Conservation (phyloP, 2,329 filamentous ascomycete genomes). For the Epichloe aotearoae region DNA sequence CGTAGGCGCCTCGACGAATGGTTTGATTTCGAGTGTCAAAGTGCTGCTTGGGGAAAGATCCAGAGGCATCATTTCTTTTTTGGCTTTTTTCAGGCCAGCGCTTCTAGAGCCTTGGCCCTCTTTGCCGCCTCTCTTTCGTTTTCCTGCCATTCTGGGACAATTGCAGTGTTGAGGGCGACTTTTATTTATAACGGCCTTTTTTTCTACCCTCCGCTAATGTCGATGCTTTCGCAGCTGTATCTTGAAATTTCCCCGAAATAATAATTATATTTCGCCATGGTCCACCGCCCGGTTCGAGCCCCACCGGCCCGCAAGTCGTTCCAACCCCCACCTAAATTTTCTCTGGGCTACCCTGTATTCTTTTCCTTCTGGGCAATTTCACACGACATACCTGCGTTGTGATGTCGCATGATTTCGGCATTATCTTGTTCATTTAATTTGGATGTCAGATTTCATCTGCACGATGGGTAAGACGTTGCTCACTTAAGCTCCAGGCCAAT, state of each 20-base stretch:
- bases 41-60: constrained; percentile 12
- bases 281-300: constrained; percentile 1
- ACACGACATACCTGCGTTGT: not conserved
- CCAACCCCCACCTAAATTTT: not conserved
- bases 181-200: not conserved
- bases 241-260: constrained; percentile 2
- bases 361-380: too few relatives aligned
- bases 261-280: constrained; percentile 2
- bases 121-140: constrained; percentile 23
- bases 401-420: too few relatives aligned
- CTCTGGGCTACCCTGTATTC: not conserved
- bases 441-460: too few relatives aligned
- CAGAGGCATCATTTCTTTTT: constrained; percentile 15
- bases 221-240: not conserved
- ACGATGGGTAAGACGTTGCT: too few relatives aligned
- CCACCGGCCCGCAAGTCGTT: not conserved
- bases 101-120: constrained; percentile 14
- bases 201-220: not conserved
- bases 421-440: too few relatives aligned
- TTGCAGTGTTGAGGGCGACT: not conserved
- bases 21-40: constrained; percentile 20
- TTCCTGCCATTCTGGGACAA: constrained; percentile 17
- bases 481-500: too few relatives aligned
- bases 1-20: constrained; percentile 38
- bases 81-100: constrained; percentile 17